Conservation (phyloP, 1,284 basidiomycete genomes). For the Pseudozyma sp. region DNA sequence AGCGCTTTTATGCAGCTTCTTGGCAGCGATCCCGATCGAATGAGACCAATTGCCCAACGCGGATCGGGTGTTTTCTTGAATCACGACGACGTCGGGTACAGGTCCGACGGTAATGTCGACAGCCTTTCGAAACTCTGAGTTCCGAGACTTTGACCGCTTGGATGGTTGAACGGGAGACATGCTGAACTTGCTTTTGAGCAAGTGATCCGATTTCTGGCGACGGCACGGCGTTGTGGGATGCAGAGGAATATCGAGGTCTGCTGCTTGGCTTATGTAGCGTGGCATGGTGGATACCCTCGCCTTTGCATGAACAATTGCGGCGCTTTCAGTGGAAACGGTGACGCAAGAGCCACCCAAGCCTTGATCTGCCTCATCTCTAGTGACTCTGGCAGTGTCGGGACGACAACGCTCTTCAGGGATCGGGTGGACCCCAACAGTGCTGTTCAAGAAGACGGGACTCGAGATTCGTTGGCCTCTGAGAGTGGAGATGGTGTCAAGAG, state of each 20-base stretch:
- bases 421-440: conserved; percentile 28
- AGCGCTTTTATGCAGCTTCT: conserved; percentile 24
- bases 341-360: neutral
- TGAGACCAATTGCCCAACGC: conserved; percentile 39
- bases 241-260: neutral
- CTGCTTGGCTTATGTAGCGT: conserved; percentile 1
- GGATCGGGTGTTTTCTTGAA: conserved; percentile 17
- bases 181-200: conserved; percentile 47
- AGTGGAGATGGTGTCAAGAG: conserved; percentile 25
- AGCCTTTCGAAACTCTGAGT: conserved; percentile 15
- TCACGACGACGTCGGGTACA: conserved; percentile 7
- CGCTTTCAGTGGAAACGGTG: neutral
- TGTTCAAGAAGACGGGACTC: conserved; percentile 35
- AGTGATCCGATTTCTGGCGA: conserved; percentile 12
- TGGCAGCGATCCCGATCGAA: conserved; percentile 26
- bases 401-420: conserved; percentile 2
- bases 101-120: neutral
- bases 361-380: neutral
- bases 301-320: neutral
- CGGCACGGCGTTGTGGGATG: conserved; percentile 26
- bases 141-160: conserved; percentile 24
- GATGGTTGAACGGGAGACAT: conserved; percentile 47
- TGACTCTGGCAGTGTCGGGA: neutral
- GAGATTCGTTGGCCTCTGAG: conserved; percentile 30
- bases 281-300: conserved; percentile 13